Conservation (phyloP, 805 yeast genomes). For the Cyberlindnera xylosilytica region DNA sequence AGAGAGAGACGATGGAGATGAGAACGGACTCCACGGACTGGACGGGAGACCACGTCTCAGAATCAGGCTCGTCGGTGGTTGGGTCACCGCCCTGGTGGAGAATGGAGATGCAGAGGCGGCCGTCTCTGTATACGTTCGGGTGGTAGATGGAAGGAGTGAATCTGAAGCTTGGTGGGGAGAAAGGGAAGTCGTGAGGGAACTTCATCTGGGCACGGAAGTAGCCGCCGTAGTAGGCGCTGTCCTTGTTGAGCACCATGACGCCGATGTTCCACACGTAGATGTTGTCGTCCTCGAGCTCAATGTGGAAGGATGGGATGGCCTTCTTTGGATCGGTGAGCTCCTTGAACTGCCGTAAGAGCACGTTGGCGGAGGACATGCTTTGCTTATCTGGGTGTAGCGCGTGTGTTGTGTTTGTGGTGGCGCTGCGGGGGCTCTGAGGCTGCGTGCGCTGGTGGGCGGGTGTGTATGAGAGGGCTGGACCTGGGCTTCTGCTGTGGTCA, state of each 20-base stretch:
- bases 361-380: constrained; percentile 51
- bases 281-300: constrained; percentile 61
- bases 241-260: constrained; percentile 86
- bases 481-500: too few relatives aligned
- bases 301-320: constrained; percentile 69
- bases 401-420: constrained; percentile 1
- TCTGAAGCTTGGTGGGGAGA: constrained; percentile 86
- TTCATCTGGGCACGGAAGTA: constrained; percentile 92
- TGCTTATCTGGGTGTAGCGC: not conserved
- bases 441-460: too few relatives aligned
- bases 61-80: constrained; percentile 86
- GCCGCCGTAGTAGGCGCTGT: constrained; percentile 91
- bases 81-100: constrained; percentile 90
- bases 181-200: constrained; percentile 90
- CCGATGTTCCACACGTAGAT: constrained; percentile 79
- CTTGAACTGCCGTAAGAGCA: constrained; percentile 87
- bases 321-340: constrained; percentile 92
- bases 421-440: too few relatives aligned
- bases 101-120: constrained; percentile 88
- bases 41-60: constrained; percentile 92
- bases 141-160: constrained; percentile 93
- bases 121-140: constrained; percentile 93
- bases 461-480: too few relatives aligned
- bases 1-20: constrained; percentile 82
- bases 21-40: constrained; percentile 91